Evolutionary conservation across 208 protist genomes (phyloP).

Genomic region (Leishmania arabica): DNA sequence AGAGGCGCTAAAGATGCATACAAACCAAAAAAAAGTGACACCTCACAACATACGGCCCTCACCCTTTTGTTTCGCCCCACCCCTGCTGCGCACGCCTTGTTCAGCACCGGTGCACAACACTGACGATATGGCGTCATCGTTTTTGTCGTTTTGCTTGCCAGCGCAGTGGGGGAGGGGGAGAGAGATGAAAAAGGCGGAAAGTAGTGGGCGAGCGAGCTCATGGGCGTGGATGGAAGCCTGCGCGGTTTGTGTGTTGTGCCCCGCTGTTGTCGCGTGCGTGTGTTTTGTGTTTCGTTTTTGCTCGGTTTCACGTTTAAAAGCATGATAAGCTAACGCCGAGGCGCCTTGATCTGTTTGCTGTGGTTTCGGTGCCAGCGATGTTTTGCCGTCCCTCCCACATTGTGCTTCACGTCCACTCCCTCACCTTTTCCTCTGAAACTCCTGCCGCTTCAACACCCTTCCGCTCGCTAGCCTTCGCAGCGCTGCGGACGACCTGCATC

Average conservation of each 20-base stretch:
- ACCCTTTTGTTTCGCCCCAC: neutral
- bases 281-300: neutral
- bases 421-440: neutral
- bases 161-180: neutral
- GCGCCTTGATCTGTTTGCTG: neutral
- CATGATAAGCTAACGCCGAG: neutral
- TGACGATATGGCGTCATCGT: neutral
- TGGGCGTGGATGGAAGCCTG: neutral
- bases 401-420: neutral
- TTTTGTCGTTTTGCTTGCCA: neutral
- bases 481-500: too few species aligned
- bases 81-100: neutral
- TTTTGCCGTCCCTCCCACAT: neutral
- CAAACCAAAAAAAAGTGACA: neutral
- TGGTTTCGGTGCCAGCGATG: neutral
- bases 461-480: neutral
- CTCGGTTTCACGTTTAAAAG: constrained; percentile 4
- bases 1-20: neutral
- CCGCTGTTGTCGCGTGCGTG: neutral
- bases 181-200: neutral
- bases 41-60: neutral
- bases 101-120: neutral
- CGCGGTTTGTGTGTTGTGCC: neutral
- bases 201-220: neutral
- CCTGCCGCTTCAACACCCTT: neutral